Base-by-base conservation (phyloP, 2,329 filamentous ascomycete genomes). In the Setomelanomma holmii region DNA sequence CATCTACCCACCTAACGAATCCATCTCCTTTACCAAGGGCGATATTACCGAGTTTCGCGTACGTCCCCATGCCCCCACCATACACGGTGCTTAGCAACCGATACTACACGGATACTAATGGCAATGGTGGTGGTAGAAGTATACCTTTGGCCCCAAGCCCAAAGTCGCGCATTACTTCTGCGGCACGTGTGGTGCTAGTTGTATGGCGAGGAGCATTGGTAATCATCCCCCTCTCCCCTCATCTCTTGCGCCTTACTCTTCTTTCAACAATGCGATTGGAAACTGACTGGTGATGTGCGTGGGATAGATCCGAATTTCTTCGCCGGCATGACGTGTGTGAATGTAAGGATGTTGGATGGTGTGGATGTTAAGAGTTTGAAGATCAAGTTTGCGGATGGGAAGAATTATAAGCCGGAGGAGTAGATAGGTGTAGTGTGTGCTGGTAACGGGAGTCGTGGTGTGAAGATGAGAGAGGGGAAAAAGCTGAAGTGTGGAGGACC, bases 1-100 rank as follows among this genome's bases (percentile, higher is more conserved):
- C 22, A 73, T 83, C 46, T 69, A 68, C 46, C 49, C 63, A 11
- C 51, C 53, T 0, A 51, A 65, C 12, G 49, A 56, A 2, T 23
- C 56, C 5, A 33, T 73, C 17, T 30, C 33, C 2, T 69, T 68
- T 41, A 56, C 55, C 5, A 63, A 60, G 10, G 66, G 66, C 7
- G 35, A 33, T 4, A 27, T 61, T 3, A 56, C 63, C 8, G 60
- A 67, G 2, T 36, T 69, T 14, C 58, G 48, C 23, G 67, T 63
- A 56, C 6, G 35, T 40, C 36, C 14, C n/a, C n/a, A n/a, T n/a
- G n/a, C n/a, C n/a, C n/a, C n/a, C n/a, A n/a, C n/a, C n/a, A n/a
- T n/a, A n/a, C n/a, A n/a, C n/a, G n/a, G n/a, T n/a, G n/a, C n/a
- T n/a, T n/a, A n/a, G n/a, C n/a, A n/a, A n/a, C n/a, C n/a, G n/a